Evolutionary conservation across 1,139 yeast genomes (phyloP).

Genomic region (Debaryomyces coudertii): DNA sequence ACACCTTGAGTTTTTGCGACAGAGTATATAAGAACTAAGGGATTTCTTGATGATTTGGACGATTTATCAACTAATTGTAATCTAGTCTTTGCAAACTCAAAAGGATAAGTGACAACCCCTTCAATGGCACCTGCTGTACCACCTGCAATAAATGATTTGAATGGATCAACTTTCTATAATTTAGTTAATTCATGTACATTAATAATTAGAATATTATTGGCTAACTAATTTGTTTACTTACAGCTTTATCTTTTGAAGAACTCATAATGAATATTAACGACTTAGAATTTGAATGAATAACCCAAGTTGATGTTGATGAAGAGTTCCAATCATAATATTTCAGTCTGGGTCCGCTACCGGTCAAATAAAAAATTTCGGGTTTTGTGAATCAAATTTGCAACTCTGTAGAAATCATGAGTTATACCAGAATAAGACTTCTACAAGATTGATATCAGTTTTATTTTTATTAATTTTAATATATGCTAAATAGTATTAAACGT

Average conservation of each 20-base stretch:
- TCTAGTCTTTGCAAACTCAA: slow-evolving; percentile 95
- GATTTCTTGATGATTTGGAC: slow-evolving; percentile 74
- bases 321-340: background rate
- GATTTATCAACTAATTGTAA: slow-evolving; percentile 79
- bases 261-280: slow-evolving; percentile 2
- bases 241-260: slow-evolving; percentile 1
- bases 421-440: background rate
- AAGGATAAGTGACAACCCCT: slow-evolving; percentile 89
- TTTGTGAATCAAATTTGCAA: slow-evolving; percentile 6
- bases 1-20: slow-evolving; percentile 82
- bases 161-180: slow-evolving; percentile 49
- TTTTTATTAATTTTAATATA: background rate
- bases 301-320: background rate
- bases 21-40: slow-evolving; percentile 74
- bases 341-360: slow-evolving; percentile 6
- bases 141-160: slow-evolving; percentile 86
- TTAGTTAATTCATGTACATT: slow-evolving; percentile 7
- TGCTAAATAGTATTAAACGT: slow-evolving; percentile 27
- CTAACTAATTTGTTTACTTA: background rate
- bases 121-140: slow-evolving; percentile 95
- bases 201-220: background rate
- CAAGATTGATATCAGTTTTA: background rate
- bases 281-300: background rate
- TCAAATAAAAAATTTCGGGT: slow-evolving; percentile 5
- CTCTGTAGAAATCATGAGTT: background rate